These are phyloP conservation scores for Aspergillus sp. DNA, from an alignment of 2,329 filamentous ascomycete species.

Conservation along the genomic window DNA sequence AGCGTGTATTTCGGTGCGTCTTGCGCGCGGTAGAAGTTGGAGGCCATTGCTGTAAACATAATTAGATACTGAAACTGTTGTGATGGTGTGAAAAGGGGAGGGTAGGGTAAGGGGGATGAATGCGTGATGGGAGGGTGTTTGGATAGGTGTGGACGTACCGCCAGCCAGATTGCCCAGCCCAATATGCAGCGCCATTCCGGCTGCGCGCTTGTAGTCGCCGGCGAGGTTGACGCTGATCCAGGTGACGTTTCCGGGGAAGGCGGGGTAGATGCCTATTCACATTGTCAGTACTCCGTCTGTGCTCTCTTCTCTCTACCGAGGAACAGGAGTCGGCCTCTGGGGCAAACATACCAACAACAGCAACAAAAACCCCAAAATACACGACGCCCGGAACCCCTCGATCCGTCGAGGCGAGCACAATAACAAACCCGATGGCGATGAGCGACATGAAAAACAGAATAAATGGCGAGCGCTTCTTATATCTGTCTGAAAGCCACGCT, in stretches of 20 bases:
- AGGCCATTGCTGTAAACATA: slow-evolving; percentile 62
- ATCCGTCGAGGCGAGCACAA: slow-evolving; percentile 47
- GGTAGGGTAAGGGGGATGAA: no score
- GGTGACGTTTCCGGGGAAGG: slow-evolving; percentile 53
- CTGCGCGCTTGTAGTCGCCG: slow-evolving; percentile 60
- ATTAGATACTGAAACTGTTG: no score
- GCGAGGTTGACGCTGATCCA: slow-evolving; percentile 65
- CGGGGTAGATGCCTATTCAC: slow-evolving; percentile 48
- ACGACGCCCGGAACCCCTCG: slow-evolving; percentile 46
- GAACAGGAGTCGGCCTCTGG: no score
- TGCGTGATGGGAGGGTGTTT: no score
- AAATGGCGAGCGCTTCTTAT: slow-evolving; percentile 59
- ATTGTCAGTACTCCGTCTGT: background rate
- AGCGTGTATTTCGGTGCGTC: slow-evolving; percentile 57
- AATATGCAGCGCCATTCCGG: slow-evolving; percentile 69
- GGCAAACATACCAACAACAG: slow-evolving; percentile 46
- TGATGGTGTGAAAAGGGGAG: no score
- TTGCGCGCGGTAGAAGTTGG: slow-evolving; percentile 68
- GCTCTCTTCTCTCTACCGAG: slow-evolving; percentile 2
- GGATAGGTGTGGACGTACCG: no score
- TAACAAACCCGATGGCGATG: slow-evolving; percentile 63
- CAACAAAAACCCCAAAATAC: slow-evolving; percentile 55
- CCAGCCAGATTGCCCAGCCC: slow-evolving; percentile 60
- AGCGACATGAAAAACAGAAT: slow-evolving; percentile 58
- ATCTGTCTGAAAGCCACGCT: slow-evolving; percentile 62